Conservation (phyloP, 1,139 yeast species). For the Pneumocystis canis region DNA sequence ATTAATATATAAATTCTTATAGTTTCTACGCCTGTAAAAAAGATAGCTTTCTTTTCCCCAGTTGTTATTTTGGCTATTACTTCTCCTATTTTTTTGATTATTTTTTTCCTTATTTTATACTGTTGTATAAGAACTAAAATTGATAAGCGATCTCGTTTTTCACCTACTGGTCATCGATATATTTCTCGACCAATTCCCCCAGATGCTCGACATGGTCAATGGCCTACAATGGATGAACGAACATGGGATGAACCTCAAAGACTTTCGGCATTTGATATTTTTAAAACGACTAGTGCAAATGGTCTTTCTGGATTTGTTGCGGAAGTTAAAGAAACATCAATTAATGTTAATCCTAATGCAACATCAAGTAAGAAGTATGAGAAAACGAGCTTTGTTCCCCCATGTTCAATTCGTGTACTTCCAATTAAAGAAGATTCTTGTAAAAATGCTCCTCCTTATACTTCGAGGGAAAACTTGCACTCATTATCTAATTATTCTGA, state of each 20-base stretch:
- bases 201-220: constrained; percentile 4
- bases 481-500: constrained; percentile 1
- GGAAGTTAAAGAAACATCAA: constrained; percentile 6
- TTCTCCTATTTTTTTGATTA: background rate
- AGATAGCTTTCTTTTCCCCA: background rate
- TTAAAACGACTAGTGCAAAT: constrained; percentile 10
- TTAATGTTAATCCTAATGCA: background rate
- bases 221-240: constrained; percentile 9
- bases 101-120: constrained; percentile 5
- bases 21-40: background rate
- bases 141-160: background rate
- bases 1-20: background rate
- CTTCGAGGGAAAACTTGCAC: background rate
- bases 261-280: constrained; percentile 12
- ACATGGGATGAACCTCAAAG: constrained; percentile 11
- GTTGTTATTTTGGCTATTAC: background rate
- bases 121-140: constrained; percentile 2
- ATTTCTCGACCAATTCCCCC: constrained; percentile 10
- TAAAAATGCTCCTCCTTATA: constrained; percentile 1
- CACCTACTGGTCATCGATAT: constrained; percentile 2
- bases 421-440: background rate
- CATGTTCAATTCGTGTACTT: constrained; percentile 1
- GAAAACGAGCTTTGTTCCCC: constrained; percentile 2
- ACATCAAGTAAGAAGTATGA: constrained; percentile 8
- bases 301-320: constrained; percentile 13